Percentiles rank a stretch among this genome's conserved stretches.
Evolutionary conservation across 129 eudicot genomes (phyloP).

Genomic region (Deinandra increscens): DNA sequence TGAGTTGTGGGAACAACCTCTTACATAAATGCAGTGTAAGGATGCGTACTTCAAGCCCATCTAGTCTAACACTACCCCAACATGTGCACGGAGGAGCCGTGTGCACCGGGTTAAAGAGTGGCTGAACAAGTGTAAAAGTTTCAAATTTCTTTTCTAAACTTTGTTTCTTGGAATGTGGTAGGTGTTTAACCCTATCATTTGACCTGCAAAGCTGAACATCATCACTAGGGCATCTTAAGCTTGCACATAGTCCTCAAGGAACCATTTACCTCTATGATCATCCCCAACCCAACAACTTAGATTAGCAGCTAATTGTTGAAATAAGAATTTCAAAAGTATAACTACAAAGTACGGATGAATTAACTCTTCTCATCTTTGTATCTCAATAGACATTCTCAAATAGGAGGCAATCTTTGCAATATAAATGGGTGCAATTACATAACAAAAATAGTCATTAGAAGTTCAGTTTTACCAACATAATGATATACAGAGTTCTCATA

Average conservation of each 20-base stretch:
- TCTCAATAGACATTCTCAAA: not conserved
- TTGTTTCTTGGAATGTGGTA: conserved; percentile 1
- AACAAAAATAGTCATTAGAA: not conserved
- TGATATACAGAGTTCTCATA: not conserved
- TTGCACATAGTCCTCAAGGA: not conserved
- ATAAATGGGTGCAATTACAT: not conserved
- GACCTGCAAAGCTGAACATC: not conserved
- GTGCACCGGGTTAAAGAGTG: too few species aligned
- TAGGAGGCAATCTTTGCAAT: not conserved
- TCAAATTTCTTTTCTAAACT: not conserved
- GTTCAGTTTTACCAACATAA: not conserved
- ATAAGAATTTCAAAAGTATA: too few species aligned
- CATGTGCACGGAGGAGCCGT: too few species aligned
- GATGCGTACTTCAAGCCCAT: too few species aligned
- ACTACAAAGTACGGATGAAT: too few species aligned
- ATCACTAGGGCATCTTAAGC: not conserved
- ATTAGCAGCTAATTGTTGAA: not conserved
- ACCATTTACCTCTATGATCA: not conserved
- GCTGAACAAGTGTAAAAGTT: not conserved
- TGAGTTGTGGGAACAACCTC: too few species aligned
- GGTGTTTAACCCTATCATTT: conserved; percentile 17
- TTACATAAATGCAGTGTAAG: too few species aligned
- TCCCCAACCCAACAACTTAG: not conserved
- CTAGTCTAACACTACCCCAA: too few species aligned
- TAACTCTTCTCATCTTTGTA: not conserved